A percentile compares a stretch with the other conserved stretches of the same genome.
Evolutionary conservation across 1,139 yeast species (phyloP).

Genomic region (Meyerozyma sp.): DNA sequence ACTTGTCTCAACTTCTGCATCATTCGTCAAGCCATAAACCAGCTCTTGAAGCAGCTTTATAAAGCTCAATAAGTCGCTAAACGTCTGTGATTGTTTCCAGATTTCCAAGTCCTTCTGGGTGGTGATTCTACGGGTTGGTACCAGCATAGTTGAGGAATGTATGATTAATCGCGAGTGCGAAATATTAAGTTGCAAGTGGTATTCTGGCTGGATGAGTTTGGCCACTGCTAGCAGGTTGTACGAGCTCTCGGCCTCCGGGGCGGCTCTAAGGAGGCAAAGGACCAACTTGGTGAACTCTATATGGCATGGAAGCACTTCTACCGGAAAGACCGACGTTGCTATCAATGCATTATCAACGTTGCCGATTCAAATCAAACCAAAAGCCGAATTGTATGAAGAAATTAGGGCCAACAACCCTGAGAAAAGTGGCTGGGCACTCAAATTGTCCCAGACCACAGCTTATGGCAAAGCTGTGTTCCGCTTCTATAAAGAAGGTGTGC

Average conservation of each 20-base stretch:
- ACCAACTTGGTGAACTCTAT: not conserved
- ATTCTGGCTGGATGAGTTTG: not conserved
- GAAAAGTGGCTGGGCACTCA: slow-evolving; percentile 15
- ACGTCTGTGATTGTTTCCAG: slow-evolving; percentile 56
- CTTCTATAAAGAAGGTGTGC: slow-evolving; percentile 51
- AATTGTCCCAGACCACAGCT: slow-evolving; percentile 28
- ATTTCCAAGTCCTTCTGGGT: slow-evolving; percentile 55
- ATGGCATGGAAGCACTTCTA: not conserved
- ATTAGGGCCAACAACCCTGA: slow-evolving; percentile 18
- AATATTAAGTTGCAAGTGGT: not conserved
- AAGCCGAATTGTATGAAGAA: slow-evolving; percentile 23
- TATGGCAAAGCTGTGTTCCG: slow-evolving; percentile 36
- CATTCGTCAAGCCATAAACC: slow-evolving; percentile 61
- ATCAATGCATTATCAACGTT: slow-evolving; percentile 33
- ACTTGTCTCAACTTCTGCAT: slow-evolving; percentile 31
- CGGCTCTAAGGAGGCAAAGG: not conserved
- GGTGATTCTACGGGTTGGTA: slow-evolving; percentile 52
- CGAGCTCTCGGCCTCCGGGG: not conserved
- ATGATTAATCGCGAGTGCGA: not conserved
- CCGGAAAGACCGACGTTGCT: not conserved
- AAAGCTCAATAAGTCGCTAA: slow-evolving; percentile 47
- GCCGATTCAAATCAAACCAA: slow-evolving; percentile 32
- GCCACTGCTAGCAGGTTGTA: not conserved
- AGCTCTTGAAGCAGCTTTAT: slow-evolving; percentile 56
- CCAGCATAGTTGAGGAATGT: not conserved